Base-by-base conservation (phyloP, 768 basidiomycete genomes). In the Lentinus brumalis region DNA sequence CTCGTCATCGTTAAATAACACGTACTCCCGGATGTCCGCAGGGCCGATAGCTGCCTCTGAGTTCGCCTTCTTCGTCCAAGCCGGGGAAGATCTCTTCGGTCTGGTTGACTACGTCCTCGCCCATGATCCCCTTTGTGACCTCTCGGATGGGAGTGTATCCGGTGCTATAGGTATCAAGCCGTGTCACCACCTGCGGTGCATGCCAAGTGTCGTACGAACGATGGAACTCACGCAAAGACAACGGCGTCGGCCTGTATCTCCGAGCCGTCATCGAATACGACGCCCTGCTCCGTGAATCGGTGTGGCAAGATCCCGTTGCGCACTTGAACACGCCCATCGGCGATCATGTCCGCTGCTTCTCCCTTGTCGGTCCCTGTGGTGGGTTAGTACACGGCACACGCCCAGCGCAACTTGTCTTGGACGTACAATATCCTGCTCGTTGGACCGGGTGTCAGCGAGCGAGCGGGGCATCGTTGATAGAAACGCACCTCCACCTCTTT, bases 321-420 rank as follows among this genome's bases (percentile, higher is more conserved):
- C 64, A 83, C 68, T 66, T 82, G 82, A 75, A 86, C 83, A 49
- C 73, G 73, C 21, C 84, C 81, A 29, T 81, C 75, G 31, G 74
- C 75, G 56, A 84, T 81, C 60, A 80, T 70, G 58, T 74, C 70
- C 44, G 79, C 76, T 44, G 78, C 76, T 0, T 77, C 72, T n/a
- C 81, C 82, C 0, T 63, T 62, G 56, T 73, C 72, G 65, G 56
- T 14, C 62, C 62, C 62, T 63, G 10, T 9, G 45, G 18, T 2
- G 15, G 5, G 30, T 35, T 10, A 52, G 18, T 35, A 1, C 2
- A 30, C 5, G 15, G 21, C 15, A 26, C 9, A 4, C 12, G 6
- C 39, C 18, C 18, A 21, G 44, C 18, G 29, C 14, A 40, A 2
- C 30, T 46, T 14, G 38, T 10, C 5, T 35, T 35, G 14, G 7